Conservation (phyloP, 164 flowering plant species). For the Tinospora cordifolia region DNA sequence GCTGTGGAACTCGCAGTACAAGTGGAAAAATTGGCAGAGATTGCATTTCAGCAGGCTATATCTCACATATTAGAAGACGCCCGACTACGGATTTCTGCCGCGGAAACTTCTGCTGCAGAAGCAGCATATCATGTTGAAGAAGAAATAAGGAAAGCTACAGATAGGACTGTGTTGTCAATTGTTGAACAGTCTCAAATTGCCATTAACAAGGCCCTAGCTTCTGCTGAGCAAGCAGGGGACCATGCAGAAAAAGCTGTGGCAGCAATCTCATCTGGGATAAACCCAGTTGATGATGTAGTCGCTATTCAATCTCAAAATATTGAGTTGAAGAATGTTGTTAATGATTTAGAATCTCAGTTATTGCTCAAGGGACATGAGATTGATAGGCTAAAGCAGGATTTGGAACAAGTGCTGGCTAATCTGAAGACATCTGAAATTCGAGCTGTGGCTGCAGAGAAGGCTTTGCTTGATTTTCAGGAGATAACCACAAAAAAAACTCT, state of each 20-base stretch:
- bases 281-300: constrained; percentile 33
- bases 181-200: constrained; percentile 45
- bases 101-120: constrained; percentile 56
- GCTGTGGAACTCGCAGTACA: constrained; percentile 57
- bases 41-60: constrained; percentile 48
- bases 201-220: constrained; percentile 39
- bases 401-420: constrained; percentile 30
- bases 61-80: constrained; percentile 55
- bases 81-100: constrained; percentile 37
- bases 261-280: constrained; percentile 23
- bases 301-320: constrained; percentile 34
- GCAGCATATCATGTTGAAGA: constrained; percentile 47
- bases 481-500: constrained; percentile 21
- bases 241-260: constrained; percentile 30
- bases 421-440: constrained; percentile 33
- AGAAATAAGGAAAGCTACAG: constrained; percentile 39
- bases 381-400: constrained; percentile 35
- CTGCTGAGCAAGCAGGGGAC: constrained; percentile 38
- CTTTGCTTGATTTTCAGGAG: constrained; percentile 42
- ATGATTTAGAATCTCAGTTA: constrained; percentile 36
- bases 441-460: constrained; percentile 35
- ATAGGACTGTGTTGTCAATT: constrained; percentile 33
- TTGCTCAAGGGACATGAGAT: constrained; percentile 28
- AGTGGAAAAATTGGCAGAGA: constrained; percentile 51
- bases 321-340: constrained; percentile 29